Evolutionary conservation across 495 filamentous ascomycete species (phyloP), one percentile per base, ranked within the genome.

Genomic region (Cryomyces minteri): DNA sequence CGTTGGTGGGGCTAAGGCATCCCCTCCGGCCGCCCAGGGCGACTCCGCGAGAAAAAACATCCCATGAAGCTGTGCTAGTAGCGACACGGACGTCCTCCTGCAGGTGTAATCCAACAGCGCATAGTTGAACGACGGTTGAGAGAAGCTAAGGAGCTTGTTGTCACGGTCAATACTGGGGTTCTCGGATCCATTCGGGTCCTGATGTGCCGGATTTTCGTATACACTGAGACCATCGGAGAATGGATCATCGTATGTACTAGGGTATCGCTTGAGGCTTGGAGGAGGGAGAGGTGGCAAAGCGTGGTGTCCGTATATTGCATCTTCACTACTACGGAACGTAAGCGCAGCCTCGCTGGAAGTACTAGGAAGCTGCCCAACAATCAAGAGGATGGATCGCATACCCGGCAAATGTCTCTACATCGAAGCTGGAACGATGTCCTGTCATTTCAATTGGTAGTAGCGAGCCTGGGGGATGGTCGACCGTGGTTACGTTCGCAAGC

Each of bases 41-140:
- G 87, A 65, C 64, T 94, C 87, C 42, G 87, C 86, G 5, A 94
- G 73, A 55, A 90, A 93, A 65, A 94, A 94, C 84, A 92, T 93
- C 65, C 87, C 87, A 56, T 90, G 84, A 31, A 94, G 64, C 60
- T 92, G 87, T 39, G 84, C 85, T 6, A 79, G 74, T 57, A 93
- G 76, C 32, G 72, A 70, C 25, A 85, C 58, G 5, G 66, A 67
- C 5, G 69, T 64, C 55, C 73, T 60, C 43, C 74, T 69, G 59
- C 74, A 67, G 49, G 73, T 69, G 65, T 74, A 81, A 52, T 85
- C 80, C 32, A 86, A 66, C 7, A 84, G 63, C 2, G 73, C 74
- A 39, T 79, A 84, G 51, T 77, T 75, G 49, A 79, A 75, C 11
- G 70, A 67, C 0, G 78, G 82, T 4, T 76, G 59, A 0, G 77